Evolutionary conservation across 2,329 filamentous ascomycete species (phyloP).

Genomic region (Hymenoscyphus infarciens): DNA sequence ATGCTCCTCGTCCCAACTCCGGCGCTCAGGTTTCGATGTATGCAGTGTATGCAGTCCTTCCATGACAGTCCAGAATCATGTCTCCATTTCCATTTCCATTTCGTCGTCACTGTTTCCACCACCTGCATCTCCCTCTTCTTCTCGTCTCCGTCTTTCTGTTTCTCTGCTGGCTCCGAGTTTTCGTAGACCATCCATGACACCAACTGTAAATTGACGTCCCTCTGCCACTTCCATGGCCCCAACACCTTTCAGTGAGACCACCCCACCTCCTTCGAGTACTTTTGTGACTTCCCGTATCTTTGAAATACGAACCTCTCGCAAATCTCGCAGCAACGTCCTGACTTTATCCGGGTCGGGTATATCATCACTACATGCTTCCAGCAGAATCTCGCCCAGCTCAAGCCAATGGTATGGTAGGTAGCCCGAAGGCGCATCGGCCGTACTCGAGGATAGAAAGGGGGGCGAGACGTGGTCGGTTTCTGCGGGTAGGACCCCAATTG

Average conservation of each 20-base stretch:
- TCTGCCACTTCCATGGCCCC: constrained; percentile 93
- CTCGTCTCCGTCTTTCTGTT: constrained; percentile 70
- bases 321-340: constrained; percentile 70
- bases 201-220: constrained; percentile 75
- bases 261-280: constrained; percentile 71
- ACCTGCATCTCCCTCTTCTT: constrained; percentile 54
- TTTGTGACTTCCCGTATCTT: constrained; percentile 78
- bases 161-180: constrained; percentile 81
- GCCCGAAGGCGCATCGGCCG: constrained; percentile 61
- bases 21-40: neutral
- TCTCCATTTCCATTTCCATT: constrained; percentile 25
- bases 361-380: constrained; percentile 83
- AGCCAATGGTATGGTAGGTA: constrained; percentile 93
- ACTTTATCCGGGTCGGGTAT: constrained; percentile 71
- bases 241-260: constrained; percentile 67
- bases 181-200: constrained; percentile 83
- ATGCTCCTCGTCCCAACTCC: constrained; percentile 3
- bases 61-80: neutral
- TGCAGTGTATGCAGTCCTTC: neutral
- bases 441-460: constrained; percentile 77
- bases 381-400: constrained; percentile 80
- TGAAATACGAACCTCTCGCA: constrained; percentile 83
- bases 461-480: constrained; percentile 48
- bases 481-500: constrained; percentile 35
- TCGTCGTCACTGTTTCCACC: constrained; percentile 57